Evolutionary conservation across 805 yeast species (phyloP), one percentile per base, ranked within the genome.

Genomic region (Brettanomyces bruxellensis): DNA sequence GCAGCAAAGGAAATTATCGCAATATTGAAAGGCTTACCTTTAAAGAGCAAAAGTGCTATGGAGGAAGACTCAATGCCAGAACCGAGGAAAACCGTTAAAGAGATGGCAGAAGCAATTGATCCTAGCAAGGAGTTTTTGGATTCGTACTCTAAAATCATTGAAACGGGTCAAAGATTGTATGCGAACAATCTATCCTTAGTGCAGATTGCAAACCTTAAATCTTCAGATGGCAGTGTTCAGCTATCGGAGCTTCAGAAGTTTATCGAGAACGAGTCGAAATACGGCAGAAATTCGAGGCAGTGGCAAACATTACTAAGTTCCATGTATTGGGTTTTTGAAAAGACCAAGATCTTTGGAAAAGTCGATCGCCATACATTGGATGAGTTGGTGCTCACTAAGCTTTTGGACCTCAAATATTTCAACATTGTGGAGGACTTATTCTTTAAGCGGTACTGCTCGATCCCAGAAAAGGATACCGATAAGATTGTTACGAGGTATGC

Each of bases 241-340:
- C 37, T 52, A 6, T n/a, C 30, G 6, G 58, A 62, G 47, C 46
- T 63, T 25, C 43, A 50, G 11, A 58, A 52, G 39, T 61, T 55
- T 42, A 53, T 65, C 12, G 50, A 48, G n/a, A 53, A 52, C 39
- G 67, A 64, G 44, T 44, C 57, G 5, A 34, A 45, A 1, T 47
- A 44, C 35, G 55, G 55, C 4, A 45, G 46, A 9, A 52, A 45
- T 28, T 9, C 49, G 1, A 55, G 51, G 25, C 50, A 55, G 25
- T 63, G 66, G 67, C 39, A 47, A 8, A 35, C 49, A 8, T 40
- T 61, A 4, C 39, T 64, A 14, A 51, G 51, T n/a, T 63, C 67
- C 1, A 51, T 59, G 5, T 61, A 60, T 44, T 54, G 62, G 52
- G 51, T 61, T 11, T 49, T 55, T 32, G 52, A 50, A 30, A 57